Percentiles rank a stretch among this genome's conserved stretches.
Conservation (phyloP, 2,329 filamentous ascomycete genomes). For the Curvularia hawaiiensis region DNA sequence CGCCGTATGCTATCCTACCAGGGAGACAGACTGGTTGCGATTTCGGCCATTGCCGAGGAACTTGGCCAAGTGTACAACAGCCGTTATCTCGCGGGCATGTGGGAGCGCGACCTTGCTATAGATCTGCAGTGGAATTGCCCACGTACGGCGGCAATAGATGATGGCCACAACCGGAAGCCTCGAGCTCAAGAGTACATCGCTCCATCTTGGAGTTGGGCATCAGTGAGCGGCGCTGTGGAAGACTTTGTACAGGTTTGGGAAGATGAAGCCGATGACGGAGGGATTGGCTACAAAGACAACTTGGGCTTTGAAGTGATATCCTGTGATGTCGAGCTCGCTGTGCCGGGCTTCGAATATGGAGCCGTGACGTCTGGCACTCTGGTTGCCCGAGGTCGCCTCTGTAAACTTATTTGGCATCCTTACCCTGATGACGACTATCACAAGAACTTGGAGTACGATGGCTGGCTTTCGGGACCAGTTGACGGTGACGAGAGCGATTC, state of each 20-base stretch:
- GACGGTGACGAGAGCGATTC: not conserved
- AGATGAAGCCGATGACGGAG: conserved; percentile 3
- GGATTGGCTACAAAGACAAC: conserved; percentile 2
- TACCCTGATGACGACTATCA: not conserved
- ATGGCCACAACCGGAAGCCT: not conserved
- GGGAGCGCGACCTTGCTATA: conserved; percentile 12
- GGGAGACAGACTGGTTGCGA: conserved; percentile 14
- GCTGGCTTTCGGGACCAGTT: not conserved
- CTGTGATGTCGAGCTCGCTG: conserved; percentile 9
- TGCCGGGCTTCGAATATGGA: conserved; percentile 8
- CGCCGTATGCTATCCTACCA: conserved; percentile 11
- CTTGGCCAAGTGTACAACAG: conserved; percentile 7
- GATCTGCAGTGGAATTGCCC: conserved; percentile 12
- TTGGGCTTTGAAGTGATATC: conserved; percentile 11
- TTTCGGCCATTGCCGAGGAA: conserved; percentile 16
- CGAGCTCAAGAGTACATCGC: conserved; percentile 10
- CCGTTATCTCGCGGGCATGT: conserved; percentile 13
- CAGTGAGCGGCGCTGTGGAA: conserved; percentile 3
- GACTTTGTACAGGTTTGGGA: conserved; percentile 7
- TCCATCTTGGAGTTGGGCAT: conserved; percentile 18
- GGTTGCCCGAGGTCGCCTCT: conserved; percentile 2
- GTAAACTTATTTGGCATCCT: not conserved
- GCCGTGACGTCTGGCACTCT: conserved; percentile 10
- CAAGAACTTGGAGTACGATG: not conserved
- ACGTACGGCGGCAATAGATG: not conserved